Percentiles rank a stretch among this genome's conserved stretches.
These are phyloP conservation scores for Ophiocordyceps australis DNA, from an alignment of 2,329 filamentous ascomycete genomes.

Conservation along the genomic window DNA sequence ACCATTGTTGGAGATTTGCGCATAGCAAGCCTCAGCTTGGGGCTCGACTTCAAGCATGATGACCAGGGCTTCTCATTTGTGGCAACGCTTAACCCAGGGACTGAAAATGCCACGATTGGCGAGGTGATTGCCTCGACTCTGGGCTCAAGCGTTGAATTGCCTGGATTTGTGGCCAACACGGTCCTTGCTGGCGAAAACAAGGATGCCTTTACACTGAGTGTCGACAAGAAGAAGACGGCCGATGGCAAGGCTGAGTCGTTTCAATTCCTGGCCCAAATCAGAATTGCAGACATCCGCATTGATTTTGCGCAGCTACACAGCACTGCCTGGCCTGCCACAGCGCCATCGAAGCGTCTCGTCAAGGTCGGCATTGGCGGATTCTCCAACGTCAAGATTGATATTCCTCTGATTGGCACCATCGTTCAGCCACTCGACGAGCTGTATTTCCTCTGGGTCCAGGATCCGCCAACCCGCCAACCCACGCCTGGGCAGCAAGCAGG, in stretches of 20 bases:
- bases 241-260: neutral
- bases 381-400: slow-evolving; percentile 4
- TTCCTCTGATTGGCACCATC: slow-evolving; percentile 12
- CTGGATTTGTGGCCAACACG: slow-evolving; percentile 3
- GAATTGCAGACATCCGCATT: slow-evolving; percentile 2
- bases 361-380: slow-evolving; percentile 5
- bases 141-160: slow-evolving; percentile 3
- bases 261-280: slow-evolving; percentile 4
- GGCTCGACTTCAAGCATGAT: slow-evolving; percentile 3
- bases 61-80: slow-evolving; percentile 1
- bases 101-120: slow-evolving; percentile 1
- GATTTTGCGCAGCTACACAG: slow-evolving; percentile 4
- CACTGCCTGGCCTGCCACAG: slow-evolving; percentile 1
- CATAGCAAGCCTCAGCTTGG: slow-evolving; percentile 3
- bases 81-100: slow-evolving; percentile 1
- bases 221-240: slow-evolving; percentile 1
- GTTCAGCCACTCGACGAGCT: slow-evolving; percentile 16
- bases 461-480: slow-evolving; percentile 3
- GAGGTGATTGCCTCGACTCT: slow-evolving; percentile 3
- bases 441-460: slow-evolving; percentile 14
- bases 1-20: slow-evolving; percentile 3
- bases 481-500: neutral
- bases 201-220: slow-evolving; percentile 1
- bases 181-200: neutral
- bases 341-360: slow-evolving; percentile 6